phyloP scores from a whole-genome alignment of 1,139 yeast species.

The Kurtzmaniella quercitrusa region DNA sequence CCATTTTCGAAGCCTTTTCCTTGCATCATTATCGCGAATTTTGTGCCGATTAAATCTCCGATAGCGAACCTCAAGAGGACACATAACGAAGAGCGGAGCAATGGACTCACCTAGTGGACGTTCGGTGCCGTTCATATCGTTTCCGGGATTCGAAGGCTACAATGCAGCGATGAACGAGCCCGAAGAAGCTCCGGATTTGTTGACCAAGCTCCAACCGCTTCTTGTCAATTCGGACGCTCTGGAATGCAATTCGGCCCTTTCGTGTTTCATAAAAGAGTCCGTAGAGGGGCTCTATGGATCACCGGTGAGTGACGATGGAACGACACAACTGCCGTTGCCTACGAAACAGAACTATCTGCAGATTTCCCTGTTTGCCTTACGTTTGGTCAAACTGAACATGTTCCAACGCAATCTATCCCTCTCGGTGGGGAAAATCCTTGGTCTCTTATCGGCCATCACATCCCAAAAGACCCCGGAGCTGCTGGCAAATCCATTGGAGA shows the following conservation, averaged over 20 bases:
- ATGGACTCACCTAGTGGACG: neutral
- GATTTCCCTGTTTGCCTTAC: constrained; percentile 32
- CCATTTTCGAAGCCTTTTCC: too few species aligned
- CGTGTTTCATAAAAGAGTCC: constrained; percentile 30
- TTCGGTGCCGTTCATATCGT: constrained; percentile 5
- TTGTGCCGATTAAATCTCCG: neutral
- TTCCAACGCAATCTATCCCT: constrained; percentile 34
- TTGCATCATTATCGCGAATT: constrained; percentile 6
- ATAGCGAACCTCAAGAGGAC: neutral
- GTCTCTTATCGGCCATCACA: constrained; percentile 29
- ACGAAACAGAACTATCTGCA: constrained; percentile 23
- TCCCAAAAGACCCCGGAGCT: constrained; percentile 5
- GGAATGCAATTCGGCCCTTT: constrained; percentile 40
- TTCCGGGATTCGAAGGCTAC: constrained; percentile 4
- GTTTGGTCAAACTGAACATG: constrained; percentile 35
- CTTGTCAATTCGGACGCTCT: constrained; percentile 35
- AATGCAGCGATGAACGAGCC: neutral
- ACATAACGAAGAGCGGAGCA: neutral
- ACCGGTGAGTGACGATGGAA: neutral
- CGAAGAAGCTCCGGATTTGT: constrained; percentile 4
- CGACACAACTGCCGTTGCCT: neutral
- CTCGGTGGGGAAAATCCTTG: constrained; percentile 39
- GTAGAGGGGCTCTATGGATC: constrained; percentile 25
- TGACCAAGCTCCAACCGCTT: constrained; percentile 18
- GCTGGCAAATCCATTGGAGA: constrained; percentile 6